Conservation (phyloP, 305 asterid genomes). For the Fraxinus albicans region DNA sequence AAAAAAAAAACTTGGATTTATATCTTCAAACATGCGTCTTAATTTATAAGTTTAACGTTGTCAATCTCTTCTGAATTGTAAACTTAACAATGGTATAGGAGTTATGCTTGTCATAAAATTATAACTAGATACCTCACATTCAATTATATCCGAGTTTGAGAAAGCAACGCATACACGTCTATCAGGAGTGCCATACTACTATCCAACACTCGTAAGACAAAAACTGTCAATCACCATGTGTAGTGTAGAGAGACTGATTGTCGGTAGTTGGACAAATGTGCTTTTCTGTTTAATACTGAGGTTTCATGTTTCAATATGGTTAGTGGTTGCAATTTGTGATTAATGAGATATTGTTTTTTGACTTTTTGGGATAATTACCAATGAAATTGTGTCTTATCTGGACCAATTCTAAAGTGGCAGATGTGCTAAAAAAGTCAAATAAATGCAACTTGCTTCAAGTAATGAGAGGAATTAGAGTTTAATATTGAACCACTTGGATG, state of each 20-base stretch:
- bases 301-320: neutral
- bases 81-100: neutral
- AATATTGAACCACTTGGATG: neutral
- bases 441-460: neutral
- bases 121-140: neutral
- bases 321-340: neutral
- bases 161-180: neutral
- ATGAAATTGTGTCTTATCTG: neutral
- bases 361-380: neutral
- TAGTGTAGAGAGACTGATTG: neutral
- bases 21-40: neutral
- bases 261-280: neutral
- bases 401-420: neutral
- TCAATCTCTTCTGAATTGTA: neutral
- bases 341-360: neutral
- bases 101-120: neutral
- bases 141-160: neutral
- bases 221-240: neutral
- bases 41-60: neutral
- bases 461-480: neutral
- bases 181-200: neutral
- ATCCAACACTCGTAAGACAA: neutral
- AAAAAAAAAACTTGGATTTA: too few relatives aligned
- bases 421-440: neutral
- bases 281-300: neutral